Conservation (phyloP, 441 rosid genomes). For the Brassica hybrid region DNA sequence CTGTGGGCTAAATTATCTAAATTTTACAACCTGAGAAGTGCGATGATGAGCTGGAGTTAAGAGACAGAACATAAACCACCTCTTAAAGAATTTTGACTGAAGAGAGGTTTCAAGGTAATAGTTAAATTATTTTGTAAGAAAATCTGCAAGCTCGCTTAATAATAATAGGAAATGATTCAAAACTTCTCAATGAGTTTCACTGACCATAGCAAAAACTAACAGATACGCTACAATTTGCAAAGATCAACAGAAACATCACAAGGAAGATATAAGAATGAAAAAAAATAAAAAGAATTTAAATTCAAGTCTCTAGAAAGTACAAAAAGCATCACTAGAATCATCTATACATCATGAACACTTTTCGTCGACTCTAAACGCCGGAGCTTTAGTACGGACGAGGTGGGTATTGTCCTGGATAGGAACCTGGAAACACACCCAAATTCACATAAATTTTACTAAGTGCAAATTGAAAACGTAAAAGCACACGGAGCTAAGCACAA, state of each 20-base stretch:
- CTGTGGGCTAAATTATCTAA: conserved; percentile 33
- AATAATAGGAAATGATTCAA: conserved; percentile 12
- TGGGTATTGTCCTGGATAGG: conserved; percentile 65
- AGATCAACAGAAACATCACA: conserved; percentile 2
- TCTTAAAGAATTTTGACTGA: background rate
- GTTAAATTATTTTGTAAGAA: background rate
- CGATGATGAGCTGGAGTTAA: background rate
- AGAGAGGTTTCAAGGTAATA: background rate
- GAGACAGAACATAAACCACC: background rate
- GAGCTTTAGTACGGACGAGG: conserved; percentile 61
- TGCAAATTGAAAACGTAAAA: too few relatives aligned
- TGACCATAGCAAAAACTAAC: conserved; percentile 17
- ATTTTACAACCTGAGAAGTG: conserved; percentile 15
- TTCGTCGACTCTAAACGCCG: conserved; percentile 1
- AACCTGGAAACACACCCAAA: conserved; percentile 42
- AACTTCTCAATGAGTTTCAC: conserved; percentile 19
- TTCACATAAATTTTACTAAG: too few relatives aligned
- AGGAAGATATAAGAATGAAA: background rate
- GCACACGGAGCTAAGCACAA: background rate
- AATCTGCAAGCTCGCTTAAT: conserved; percentile 2
- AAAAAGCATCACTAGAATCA: conserved; percentile 8
- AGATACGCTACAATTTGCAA: conserved; percentile 19
- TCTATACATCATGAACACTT: conserved; percentile 29
- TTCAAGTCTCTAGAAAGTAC: conserved; percentile 19
- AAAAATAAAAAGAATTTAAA: background rate